These are phyloP conservation scores for Dalbergia oliveri DNA, from an alignment of 306 rosid species.

Conservation along the genomic window DNA sequence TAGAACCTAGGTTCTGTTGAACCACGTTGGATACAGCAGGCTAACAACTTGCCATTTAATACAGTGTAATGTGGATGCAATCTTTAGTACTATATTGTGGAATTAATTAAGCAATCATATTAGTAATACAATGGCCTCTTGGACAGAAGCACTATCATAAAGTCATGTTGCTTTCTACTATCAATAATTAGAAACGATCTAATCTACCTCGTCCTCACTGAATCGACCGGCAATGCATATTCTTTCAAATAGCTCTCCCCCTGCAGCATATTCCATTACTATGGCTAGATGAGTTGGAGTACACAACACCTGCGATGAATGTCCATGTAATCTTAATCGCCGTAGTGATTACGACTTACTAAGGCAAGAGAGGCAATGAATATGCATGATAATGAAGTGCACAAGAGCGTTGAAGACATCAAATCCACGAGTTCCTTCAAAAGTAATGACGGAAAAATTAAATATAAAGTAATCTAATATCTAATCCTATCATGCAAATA, in stretches of 20 bases:
- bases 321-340: slow-evolving; percentile 12
- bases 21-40: neutral
- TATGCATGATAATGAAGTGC: neutral
- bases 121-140: slow-evolving; percentile 45
- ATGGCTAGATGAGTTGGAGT: slow-evolving; percentile 93
- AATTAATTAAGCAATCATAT: neutral
- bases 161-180: slow-evolving; percentile 25
- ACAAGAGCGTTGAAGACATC: neutral
- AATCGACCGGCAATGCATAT: slow-evolving; percentile 97
- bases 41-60: slow-evolving; percentile 25
- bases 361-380: neutral
- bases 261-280: slow-evolving; percentile 98
- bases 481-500: no score
- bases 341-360: neutral
- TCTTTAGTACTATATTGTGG: slow-evolving; percentile 19
- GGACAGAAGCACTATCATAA: slow-evolving; percentile 47
- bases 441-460: no score
- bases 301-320: slow-evolving; percentile 67
- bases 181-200: neutral
- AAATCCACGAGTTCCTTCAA: no score
- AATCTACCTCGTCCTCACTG: slow-evolving; percentile 90
- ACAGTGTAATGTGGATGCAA: slow-evolving; percentile 13
- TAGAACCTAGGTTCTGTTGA: neutral
- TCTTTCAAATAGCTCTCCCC: slow-evolving; percentile 95
- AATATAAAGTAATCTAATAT: no score